These are phyloP conservation scores for Fraxinus baroniana DNA, from an alignment of 305 asterid genomes.

Conservation along the genomic window DNA sequence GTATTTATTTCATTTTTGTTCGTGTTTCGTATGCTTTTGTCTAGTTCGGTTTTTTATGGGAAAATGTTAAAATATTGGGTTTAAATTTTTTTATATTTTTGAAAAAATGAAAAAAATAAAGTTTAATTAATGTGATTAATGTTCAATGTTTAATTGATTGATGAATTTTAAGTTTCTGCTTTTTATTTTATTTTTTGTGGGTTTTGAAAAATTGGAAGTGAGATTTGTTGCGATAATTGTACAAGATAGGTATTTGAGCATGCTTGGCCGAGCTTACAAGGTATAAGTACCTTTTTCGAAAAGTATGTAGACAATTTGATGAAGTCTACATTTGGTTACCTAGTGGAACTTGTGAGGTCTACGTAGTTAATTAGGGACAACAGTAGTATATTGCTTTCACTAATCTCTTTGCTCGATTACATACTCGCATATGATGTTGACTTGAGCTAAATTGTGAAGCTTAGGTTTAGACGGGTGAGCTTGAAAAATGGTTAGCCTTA, in stretches of 20 bases:
- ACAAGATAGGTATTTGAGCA: neutral
- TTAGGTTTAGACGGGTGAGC: neutral
- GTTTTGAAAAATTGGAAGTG: conserved; percentile 11
- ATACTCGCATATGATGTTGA: neutral
- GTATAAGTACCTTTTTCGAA: neutral
- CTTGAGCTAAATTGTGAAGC: neutral
- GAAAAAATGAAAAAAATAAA: neutral
- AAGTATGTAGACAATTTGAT: neutral
- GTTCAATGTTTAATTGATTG: neutral
- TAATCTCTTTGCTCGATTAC: neutral
- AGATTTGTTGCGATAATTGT: conserved; percentile 10
- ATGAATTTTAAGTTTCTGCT: conserved; percentile 12
- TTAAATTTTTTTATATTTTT: neutral
- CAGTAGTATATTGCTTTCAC: neutral
- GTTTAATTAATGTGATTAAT: neutral
- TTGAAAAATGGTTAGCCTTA: conserved; percentile 9
- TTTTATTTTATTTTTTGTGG: neutral
- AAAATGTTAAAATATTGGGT: conserved; percentile 21
- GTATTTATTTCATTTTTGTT: conserved; percentile 16
- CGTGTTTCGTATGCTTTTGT: neutral
- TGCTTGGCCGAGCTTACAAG: neutral
- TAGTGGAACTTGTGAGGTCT: conserved; percentile 8
- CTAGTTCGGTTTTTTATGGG: conserved; percentile 9
- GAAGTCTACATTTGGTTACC: neutral
- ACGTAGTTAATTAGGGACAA: neutral